These are phyloP conservation scores for Penicillium brevicompactum DNA, from an alignment of 2,329 filamentous ascomycete species.

Conservation along the genomic window DNA sequence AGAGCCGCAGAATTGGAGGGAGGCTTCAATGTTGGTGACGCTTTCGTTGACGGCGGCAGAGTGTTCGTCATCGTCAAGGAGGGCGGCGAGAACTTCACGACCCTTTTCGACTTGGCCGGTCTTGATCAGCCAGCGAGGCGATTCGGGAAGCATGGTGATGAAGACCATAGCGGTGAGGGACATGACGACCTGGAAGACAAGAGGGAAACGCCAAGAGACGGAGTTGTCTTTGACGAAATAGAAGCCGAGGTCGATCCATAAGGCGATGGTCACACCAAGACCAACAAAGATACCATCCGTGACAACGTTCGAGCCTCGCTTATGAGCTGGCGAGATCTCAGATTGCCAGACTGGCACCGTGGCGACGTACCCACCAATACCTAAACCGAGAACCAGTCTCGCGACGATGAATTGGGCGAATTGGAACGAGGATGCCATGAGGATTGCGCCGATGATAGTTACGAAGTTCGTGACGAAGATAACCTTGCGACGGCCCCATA, in stretches of 20 bases:
- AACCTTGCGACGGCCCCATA: slow-evolving; percentile 48
- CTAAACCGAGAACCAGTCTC: slow-evolving; percentile 47
- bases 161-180: slow-evolving; percentile 27
- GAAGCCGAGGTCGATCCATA: slow-evolving; percentile 50
- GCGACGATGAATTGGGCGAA: slow-evolving; percentile 51
- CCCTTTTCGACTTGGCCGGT: slow-evolving; percentile 26
- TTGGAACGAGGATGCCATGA: slow-evolving; percentile 50
- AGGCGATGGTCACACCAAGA: slow-evolving; percentile 45
- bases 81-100: slow-evolving; percentile 17
- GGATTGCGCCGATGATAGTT: slow-evolving; percentile 46
- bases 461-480: slow-evolving; percentile 46
- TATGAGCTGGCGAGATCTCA: slow-evolving; percentile 18
- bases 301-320: slow-evolving; percentile 26
- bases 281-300: slow-evolving; percentile 45
- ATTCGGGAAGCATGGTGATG: slow-evolving; percentile 37
- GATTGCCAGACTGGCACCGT: slow-evolving; percentile 12
- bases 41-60: slow-evolving; percentile 45
- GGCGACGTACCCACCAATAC: slow-evolving; percentile 46
- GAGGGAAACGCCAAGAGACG: slow-evolving; percentile 42
- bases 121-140: slow-evolving; percentile 38
- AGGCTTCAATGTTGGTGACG: slow-evolving; percentile 50
- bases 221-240: slow-evolving; percentile 29
- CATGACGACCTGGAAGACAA: slow-evolving; percentile 38
- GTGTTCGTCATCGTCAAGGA: slow-evolving; percentile 25
- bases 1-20: slow-evolving; percentile 44